Percentiles rank a stretch among this genome's conserved stretches.
These are phyloP conservation scores for Erigeron canadensis DNA, from an alignment of 129 eudicot genomes.

Conservation along the genomic window DNA sequence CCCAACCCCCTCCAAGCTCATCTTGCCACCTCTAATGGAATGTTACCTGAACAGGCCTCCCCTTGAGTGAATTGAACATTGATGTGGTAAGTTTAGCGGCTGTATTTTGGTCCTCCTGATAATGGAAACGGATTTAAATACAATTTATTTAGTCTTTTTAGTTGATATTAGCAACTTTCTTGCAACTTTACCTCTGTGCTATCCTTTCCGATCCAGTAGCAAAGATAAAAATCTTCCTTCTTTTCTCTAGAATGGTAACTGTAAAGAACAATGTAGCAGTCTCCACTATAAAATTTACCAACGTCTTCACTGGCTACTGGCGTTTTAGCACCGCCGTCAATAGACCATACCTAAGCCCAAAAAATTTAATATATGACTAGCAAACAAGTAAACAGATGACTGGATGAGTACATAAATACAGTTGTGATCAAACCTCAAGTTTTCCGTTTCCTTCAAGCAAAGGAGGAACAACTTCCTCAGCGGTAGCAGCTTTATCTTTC, in stretches of 20 bases:
- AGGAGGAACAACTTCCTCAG: slow-evolving; percentile 90
- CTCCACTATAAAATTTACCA: slow-evolving; percentile 95
- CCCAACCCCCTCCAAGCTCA: neutral
- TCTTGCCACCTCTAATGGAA: slow-evolving; percentile 3
- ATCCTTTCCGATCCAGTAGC: slow-evolving; percentile 96
- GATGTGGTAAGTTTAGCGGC: slow-evolving; percentile 75
- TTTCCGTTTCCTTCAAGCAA: slow-evolving; percentile 89
- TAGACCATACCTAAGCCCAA: slow-evolving; percentile 76
- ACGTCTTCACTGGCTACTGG: slow-evolving; percentile 73
- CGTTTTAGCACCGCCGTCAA: slow-evolving; percentile 72
- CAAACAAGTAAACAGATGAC: neutral
- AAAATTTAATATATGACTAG: neutral
- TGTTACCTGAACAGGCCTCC: slow-evolving; percentile 79
- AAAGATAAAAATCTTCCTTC: slow-evolving; percentile 87
- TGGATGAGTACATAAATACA: neutral
- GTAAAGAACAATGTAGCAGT: slow-evolving; percentile 93
- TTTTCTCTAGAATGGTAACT: slow-evolving; percentile 83
- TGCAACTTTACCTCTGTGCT: slow-evolving; percentile 74
- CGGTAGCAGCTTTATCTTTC: slow-evolving; percentile 64
- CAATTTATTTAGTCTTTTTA: neutral
- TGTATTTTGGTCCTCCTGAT: slow-evolving; percentile 75
- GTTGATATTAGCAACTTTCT: neutral
- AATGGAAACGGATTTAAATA: slow-evolving; percentile 16
- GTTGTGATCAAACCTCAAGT: slow-evolving; percentile 58
- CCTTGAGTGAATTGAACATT: slow-evolving; percentile 89